Evolutionary conservation across 176 grass and related monocot genomes (phyloP).

Genomic region (Aegilops longissima): DNA sequence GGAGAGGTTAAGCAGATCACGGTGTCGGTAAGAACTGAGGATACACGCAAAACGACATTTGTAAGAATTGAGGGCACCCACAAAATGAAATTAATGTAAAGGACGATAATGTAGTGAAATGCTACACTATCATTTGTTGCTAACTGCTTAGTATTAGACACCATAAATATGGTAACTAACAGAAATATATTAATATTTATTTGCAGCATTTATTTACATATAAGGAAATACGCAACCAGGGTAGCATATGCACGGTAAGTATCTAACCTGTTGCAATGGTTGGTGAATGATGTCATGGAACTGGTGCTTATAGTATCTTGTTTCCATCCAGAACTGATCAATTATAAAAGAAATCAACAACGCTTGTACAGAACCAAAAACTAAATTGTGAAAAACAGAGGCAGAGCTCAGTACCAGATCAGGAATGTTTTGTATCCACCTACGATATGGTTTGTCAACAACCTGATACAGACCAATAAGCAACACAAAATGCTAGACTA

Average conservation of each 20-base stretch:
- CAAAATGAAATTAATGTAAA: neutral
- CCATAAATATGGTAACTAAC: neutral
- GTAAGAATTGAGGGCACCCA: neutral
- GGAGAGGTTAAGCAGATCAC: too few relatives aligned
- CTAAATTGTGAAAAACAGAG: neutral
- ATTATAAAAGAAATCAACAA: neutral
- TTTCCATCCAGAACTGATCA: conserved; percentile 20
- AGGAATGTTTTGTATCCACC: neutral
- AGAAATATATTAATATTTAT: neutral
- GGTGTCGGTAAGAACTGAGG: neutral
- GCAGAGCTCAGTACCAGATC: neutral
- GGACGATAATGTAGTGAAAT: neutral
- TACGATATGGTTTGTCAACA: neutral
- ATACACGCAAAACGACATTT: neutral
- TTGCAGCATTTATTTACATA: neutral
- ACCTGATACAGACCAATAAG: conserved; percentile 17
- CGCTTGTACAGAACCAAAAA: neutral
- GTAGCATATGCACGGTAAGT: neutral
- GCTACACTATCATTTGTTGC: neutral
- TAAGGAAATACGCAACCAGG: neutral
- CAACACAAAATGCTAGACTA: neutral
- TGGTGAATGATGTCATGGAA: neutral
- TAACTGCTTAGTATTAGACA: neutral
- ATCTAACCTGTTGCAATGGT: neutral
- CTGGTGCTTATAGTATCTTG: conserved; percentile 15